A percentile compares a stretch with the other conserved stretches of the same genome.
These are phyloP conservation scores for Kwoniella sp. DNA, from an alignment of 768 basidiomycete genomes.

Conservation along the genomic window DNA sequence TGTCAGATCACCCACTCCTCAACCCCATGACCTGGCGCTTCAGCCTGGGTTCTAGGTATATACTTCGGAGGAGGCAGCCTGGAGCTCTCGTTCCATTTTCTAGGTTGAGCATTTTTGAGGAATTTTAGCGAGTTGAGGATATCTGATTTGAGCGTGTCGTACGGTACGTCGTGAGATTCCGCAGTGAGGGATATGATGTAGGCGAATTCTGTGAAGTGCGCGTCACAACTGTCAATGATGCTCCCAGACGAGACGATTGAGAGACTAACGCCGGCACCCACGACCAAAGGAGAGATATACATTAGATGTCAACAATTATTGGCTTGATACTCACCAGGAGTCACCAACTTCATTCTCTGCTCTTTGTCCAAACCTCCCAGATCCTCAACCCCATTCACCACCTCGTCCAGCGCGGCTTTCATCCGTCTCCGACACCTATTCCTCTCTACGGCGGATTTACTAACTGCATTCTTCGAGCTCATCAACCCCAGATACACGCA, in stretches of 20 bases:
- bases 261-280: too few relatives aligned
- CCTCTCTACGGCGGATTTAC: constrained; percentile 34
- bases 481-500: constrained; percentile 23
- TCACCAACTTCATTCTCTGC: constrained; percentile 13
- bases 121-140: constrained; percentile 11
- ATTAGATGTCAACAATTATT: neutral
- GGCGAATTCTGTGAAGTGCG: constrained; percentile 17
- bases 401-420: constrained; percentile 26
- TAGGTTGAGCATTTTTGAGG: constrained; percentile 7
- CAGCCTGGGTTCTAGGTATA: constrained; percentile 1
- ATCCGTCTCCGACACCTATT: constrained; percentile 22
- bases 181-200: constrained; percentile 22
- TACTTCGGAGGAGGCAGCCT: constrained; percentile 12
- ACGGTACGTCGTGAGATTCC: constrained; percentile 17
- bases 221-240: too few relatives aligned
- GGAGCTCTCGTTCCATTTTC: neutral
- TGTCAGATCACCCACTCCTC: too few relatives aligned
- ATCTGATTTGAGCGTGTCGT: constrained; percentile 10
- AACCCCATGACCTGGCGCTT: too few relatives aligned
- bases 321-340: constrained; percentile 10
- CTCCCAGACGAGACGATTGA: too few relatives aligned
- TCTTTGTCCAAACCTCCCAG: neutral
- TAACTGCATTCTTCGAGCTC: constrained; percentile 22
- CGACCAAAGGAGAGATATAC: too few relatives aligned
- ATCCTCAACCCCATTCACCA: constrained; percentile 16